These are phyloP conservation scores for Raphanus sativus DNA, from an alignment of 345 rosid species.

Conservation along the genomic window DNA sequence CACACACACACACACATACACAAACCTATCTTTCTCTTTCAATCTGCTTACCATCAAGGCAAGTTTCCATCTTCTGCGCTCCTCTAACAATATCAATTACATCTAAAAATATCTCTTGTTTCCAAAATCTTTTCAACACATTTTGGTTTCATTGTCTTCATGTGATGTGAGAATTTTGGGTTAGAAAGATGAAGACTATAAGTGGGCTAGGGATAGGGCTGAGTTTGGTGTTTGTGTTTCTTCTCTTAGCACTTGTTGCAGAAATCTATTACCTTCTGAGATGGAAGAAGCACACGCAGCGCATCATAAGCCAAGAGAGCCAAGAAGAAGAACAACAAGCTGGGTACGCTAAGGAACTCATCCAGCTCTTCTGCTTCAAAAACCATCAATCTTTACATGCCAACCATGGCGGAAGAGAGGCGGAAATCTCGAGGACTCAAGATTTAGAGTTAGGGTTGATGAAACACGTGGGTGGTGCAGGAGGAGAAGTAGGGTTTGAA, in stretches of 20 bases:
- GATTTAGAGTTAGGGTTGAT: conserved; percentile 60
- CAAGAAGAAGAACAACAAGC: conserved; percentile 35
- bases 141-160: not conserved
- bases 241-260: conserved; percentile 64
- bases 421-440: conserved; percentile 14
- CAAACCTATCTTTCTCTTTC: conserved; percentile 28
- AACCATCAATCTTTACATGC: conserved; percentile 46
- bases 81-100: conserved; percentile 13
- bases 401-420: conserved; percentile 17
- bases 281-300: conserved; percentile 57
- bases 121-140: conserved; percentile 14
- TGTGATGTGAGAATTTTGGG: conserved; percentile 51
- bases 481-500: conserved; percentile 53
- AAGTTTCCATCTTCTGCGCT: conserved; percentile 29
- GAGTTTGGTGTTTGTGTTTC: conserved; percentile 66
- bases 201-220: conserved; percentile 73
- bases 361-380: conserved; percentile 61
- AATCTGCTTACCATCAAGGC: conserved; percentile 31
- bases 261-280: conserved; percentile 74
- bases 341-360: conserved; percentile 55
- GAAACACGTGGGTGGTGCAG: conserved; percentile 55
- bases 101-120: conserved; percentile 7
- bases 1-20: not conserved
- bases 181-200: conserved; percentile 51
- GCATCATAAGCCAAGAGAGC: conserved; percentile 37